These are phyloP conservation scores for Sporisorium sorghi DNA, from an alignment of 1,284 basidiomycete species.

Conservation along the genomic window DNA sequence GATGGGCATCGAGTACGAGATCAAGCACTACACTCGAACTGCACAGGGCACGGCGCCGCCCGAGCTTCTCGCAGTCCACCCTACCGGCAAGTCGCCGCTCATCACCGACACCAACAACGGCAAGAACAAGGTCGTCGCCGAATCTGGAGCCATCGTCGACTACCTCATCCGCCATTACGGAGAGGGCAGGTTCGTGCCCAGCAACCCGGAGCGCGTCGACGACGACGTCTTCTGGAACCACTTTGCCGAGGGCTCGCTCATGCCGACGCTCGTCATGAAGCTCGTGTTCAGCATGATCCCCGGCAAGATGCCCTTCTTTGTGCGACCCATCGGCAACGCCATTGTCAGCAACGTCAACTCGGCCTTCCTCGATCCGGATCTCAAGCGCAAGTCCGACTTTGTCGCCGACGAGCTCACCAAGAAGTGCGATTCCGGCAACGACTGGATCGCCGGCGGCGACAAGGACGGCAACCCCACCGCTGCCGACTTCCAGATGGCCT, in stretches of 20 bases:
- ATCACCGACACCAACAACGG: slow-evolving; percentile 62
- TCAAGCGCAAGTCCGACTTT: slow-evolving; percentile 55
- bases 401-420: slow-evolving; percentile 50
- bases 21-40: slow-evolving; percentile 63
- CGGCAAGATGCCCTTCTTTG: slow-evolving; percentile 62
- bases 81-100: slow-evolving; percentile 65
- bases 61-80: slow-evolving; percentile 59
- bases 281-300: slow-evolving; percentile 61
- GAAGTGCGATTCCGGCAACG: slow-evolving; percentile 41
- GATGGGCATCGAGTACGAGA: slow-evolving; percentile 63
- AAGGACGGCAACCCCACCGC: slow-evolving; percentile 65
- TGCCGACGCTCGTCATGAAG: slow-evolving; percentile 64
- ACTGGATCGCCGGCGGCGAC: slow-evolving; percentile 66
- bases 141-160: slow-evolving; percentile 67
- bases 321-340: slow-evolving; percentile 59
- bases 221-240: slow-evolving; percentile 63
- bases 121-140: slow-evolving; percentile 59
- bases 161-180: slow-evolving; percentile 67
- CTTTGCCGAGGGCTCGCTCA: slow-evolving; percentile 65
- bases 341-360: slow-evolving; percentile 51
- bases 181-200: slow-evolving; percentile 52
- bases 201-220: slow-evolving; percentile 44
- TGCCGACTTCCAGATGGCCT: slow-evolving; percentile 68
- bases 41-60: slow-evolving; percentile 56
- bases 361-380: slow-evolving; percentile 58